A percentile compares a stretch with the other conserved stretches of the same genome.
phyloP scores from a whole-genome alignment of 2,329 filamentous ascomycete species.

The Xylariales sp. region DNA sequence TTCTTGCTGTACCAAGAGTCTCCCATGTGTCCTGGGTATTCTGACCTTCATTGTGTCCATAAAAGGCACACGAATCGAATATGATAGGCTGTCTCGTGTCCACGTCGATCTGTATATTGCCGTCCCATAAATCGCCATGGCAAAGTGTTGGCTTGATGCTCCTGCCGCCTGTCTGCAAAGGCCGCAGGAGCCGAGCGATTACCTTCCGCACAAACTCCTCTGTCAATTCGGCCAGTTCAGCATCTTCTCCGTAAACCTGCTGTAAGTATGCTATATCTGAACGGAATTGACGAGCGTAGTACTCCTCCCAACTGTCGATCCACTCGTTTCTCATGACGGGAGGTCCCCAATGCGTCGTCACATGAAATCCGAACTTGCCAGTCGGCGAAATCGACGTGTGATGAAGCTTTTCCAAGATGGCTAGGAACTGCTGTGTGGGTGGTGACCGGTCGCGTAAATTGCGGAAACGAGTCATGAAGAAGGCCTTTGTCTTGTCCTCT shows the following conservation, averaged over 20 bases:
- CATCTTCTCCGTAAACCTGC: slow-evolving; percentile 22
- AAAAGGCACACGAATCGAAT: slow-evolving; percentile 22
- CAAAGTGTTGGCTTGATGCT: slow-evolving; percentile 30
- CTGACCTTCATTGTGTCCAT: slow-evolving; percentile 22
- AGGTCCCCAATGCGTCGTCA: slow-evolving; percentile 2
- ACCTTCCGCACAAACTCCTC: slow-evolving; percentile 25
- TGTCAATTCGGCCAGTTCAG: slow-evolving; percentile 11
- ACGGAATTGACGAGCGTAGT: background rate
- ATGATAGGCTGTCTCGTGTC: slow-evolving; percentile 17
- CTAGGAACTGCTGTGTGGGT: background rate
- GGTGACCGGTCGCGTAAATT: background rate
- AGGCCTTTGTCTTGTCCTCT: background rate
- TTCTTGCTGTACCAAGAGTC: no score
- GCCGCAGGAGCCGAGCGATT: slow-evolving; percentile 32
- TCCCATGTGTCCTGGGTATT: no score
- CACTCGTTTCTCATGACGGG: slow-evolving; percentile 3
- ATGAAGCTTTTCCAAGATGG: background rate
- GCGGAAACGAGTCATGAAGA: slow-evolving; percentile 1
- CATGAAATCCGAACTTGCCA: slow-evolving; percentile 8
- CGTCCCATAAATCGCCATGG: slow-evolving; percentile 28
- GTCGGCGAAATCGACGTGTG: slow-evolving; percentile 19
- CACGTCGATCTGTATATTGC: slow-evolving; percentile 17
- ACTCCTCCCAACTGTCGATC: slow-evolving; percentile 7
- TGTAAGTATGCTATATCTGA: background rate
- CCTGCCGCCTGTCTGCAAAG: slow-evolving; percentile 30